Base-by-base conservation (phyloP, 768 basidiomycete genomes). In the Rhodotorula graminis region DNA sequence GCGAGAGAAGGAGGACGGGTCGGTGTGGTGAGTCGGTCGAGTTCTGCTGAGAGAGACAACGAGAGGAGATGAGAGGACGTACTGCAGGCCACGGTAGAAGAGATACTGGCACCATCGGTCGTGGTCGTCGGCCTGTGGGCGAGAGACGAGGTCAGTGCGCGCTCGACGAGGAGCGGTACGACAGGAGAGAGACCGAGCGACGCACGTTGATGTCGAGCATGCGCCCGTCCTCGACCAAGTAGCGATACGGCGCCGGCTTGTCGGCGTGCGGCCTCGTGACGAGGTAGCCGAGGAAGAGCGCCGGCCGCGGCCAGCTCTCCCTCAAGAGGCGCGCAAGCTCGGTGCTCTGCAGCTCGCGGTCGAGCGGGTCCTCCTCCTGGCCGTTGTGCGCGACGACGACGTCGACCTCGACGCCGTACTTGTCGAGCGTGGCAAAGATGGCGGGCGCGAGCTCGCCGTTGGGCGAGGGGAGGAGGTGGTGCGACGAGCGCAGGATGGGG, bases 341-440 rank as follows among this genome's bases (percentile, higher is more conserved):
- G 33, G 80, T 87, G 65, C 89, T 89, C 78, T 95, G 93, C 40
- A 94, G 82, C 79, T 93, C 89, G 69, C 93, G 86, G 79, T 95
- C 93, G n/a, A 92, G 80, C 0, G 89, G 86, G 60, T 93, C 91
- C 79, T 93, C 90, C 85, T 94, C 92, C 85, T 95, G 93, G 12
- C 93, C 93, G 79, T 95, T 94, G 76, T 95, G 93, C 0, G 91
- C 85, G 18, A 94, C 90, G n/a, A 94, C 84, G 0, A 93, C 91
- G 11, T 88, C 88, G 27, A 93, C 86, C 64, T 86, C 84, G 1
- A 87, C 88, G 1, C 92, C 91, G 74, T 87, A 89, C 1, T 74
- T 57, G 60, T 72, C 67, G 40, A 78, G 70, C 1, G 73, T 70
- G 15, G 74, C 72, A 8, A 25, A 61, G 44, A 72, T 74, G 0